Base-by-base conservation (phyloP, 495 filamentous ascomycete genomes). In the Aeminium ludgeri region DNA sequence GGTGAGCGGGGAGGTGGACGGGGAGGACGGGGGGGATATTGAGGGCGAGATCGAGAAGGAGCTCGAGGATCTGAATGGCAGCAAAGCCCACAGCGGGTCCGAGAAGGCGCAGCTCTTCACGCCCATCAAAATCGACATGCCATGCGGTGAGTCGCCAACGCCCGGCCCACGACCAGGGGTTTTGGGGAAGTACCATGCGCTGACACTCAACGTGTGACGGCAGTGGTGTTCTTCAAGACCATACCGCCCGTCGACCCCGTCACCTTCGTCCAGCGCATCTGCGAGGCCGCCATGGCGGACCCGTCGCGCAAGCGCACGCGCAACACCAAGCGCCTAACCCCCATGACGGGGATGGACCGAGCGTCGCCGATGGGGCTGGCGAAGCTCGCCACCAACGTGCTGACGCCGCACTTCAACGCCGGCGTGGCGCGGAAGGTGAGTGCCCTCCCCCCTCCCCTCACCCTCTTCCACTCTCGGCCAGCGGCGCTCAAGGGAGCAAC, bases 311-410 rank as follows among this genome's bases (percentile, higher is more conserved):
- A 81, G 55, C 70, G 66, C 44, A 73, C 70, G 45, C 74, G 83
- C 40, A 93, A 73, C 53, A 68, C 86, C 20, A 86, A 89, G 58
- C 69, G 91, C 43, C 63, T 99, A 50, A 91, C 83, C 13, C 89
- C 89, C 1, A 68, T 93, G 43, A 74, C 66, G 3, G 58, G 68
- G 13, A 80, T 80, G 34, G 80, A 72, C 1, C 92, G 84, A 59
- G 85, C 86, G 13, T 79, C 78, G 11, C 74, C 79, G 49, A 68
- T 76, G 33, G 84, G 83, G 6, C 37, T 96, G 4, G 72, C 74
- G 19, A 76, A 76, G 39, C 70, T 93, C 25, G 78, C 78, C 1
- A 67, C 60, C 54, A 61, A 73, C 44, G 83, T 86, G 20, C 65
- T 96, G 13, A 61, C 64, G 35, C 69, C 74, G 25, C 68, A 80